Evolutionary conservation across 345 rosid species (phyloP).

Genomic region (Zanthoxylum bungeanum): DNA sequence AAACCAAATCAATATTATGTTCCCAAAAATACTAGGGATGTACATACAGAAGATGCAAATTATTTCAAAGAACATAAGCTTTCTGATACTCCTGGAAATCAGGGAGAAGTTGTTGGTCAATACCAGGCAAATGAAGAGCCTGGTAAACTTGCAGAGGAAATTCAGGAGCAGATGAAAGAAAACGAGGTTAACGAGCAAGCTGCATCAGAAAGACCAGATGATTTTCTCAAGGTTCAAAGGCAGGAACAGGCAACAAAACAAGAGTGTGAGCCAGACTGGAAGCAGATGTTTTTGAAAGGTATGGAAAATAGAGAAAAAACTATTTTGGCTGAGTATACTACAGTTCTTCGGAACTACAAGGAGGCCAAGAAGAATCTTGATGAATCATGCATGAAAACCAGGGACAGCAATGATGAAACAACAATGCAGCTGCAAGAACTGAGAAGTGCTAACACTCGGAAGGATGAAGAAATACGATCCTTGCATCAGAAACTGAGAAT

Average conservation of each 20-base stretch:
- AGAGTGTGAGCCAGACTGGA: slow-evolving; percentile 79
- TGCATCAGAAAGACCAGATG: not conserved
- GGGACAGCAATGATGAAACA: slow-evolving; percentile 28
- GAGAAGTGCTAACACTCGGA: slow-evolving; percentile 50
- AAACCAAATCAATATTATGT: slow-evolving; percentile 11
- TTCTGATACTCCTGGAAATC: not conserved
- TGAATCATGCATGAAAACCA: slow-evolving; percentile 40
- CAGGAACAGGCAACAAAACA: slow-evolving; percentile 23
- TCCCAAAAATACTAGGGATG: slow-evolving; percentile 13
- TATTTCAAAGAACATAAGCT: slow-evolving; percentile 14
- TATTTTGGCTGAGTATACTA: slow-evolving; percentile 60
- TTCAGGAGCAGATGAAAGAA: slow-evolving; percentile 10
- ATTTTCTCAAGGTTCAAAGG: slow-evolving; percentile 9
- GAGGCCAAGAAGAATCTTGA: slow-evolving; percentile 67
- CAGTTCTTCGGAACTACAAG: slow-evolving; percentile 67
- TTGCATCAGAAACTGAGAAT: slow-evolving; percentile 60
- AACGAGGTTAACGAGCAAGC: slow-evolving; percentile 12
- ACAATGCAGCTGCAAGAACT: slow-evolving; percentile 40
- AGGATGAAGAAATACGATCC: slow-evolving; percentile 68
- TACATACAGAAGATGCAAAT: not conserved
- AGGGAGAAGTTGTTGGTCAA: slow-evolving; percentile 7
- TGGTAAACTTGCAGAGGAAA: slow-evolving; percentile 4
- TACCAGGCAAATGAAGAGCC: slow-evolving; percentile 7
- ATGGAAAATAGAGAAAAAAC: slow-evolving; percentile 65
- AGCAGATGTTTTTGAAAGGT: slow-evolving; percentile 57